Evolutionary conservation across 768 basidiomycete species (phyloP), one percentile per base, ranked within the genome.

Genomic region (Russula foetens): DNA sequence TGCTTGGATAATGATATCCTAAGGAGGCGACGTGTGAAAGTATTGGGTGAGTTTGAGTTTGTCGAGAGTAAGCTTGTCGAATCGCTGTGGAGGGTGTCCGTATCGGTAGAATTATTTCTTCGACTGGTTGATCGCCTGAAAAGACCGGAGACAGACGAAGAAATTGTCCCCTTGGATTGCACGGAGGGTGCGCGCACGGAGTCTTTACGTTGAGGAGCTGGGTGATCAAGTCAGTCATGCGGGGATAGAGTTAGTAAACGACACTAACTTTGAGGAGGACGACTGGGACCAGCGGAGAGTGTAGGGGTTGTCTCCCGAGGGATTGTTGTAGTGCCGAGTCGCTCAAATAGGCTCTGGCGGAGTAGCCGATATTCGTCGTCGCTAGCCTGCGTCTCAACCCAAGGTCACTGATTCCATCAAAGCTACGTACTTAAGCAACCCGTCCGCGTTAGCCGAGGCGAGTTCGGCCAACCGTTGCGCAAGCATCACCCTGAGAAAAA

Each of bases 291-390:
- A n/a, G 76, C 70, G 63, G 81, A 75, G 43, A 85, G 85, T 46
- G 89, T 82, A 45, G 89, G 69, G 24, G 89, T 75, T 11, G 68
- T 71, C 70, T 91, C 89, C 41, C 78, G 75, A 6, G 88, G 87
- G 23, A 88, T 76, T 9, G 75, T 68, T 26, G 76, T 78, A 62
- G 74, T 81, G 17, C 88, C 79, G 67, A 90, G 83, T 54, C 91
- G 82, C 70, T 92, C 88, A 66, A 93, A 92, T 41, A 93, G 76
- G 68, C 85, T 90, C 71, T 91, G 90, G 46, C 91, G 84, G 14
- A 93, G 79, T 45, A 92, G 71, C 53, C 90, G 84, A 70, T 92
- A 92, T 69, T 91, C 91, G 66, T 92, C 88, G 72, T 92, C 88
- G 69, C 91, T 92, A 71, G 8, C 51, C 31, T 59, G 50, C 35